Base-by-base conservation (phyloP, 306 rosid genomes). In the Aeschynomene evenia region DNA sequence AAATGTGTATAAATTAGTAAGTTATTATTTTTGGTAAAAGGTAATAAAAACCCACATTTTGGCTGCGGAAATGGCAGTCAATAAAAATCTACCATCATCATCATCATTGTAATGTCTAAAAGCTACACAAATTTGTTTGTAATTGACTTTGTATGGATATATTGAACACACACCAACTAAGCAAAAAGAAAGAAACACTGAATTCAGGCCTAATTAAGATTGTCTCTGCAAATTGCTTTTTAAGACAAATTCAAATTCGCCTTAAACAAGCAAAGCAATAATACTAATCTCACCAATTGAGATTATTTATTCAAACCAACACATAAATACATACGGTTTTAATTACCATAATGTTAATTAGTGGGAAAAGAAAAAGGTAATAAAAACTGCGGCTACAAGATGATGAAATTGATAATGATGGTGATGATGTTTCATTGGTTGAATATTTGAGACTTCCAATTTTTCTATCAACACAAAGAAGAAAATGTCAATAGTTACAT, bases 201-300 rank as follows among this genome's bases (percentile, higher is more conserved):
- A 79, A 79, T 61, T 8, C 24, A 4, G 75, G 31, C 79, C 54
- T 23, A 26, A 34, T 68, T n/a, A 63, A 26, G 52, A 56, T 57
- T 40, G 36, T 28, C 22, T 43, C 70, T 55, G 10, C 62, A 71
- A 60, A 54, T 66, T 71, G 72, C 65, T 43, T 62, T 28, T 46
- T 46, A 2, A 50, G 75, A 72, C 72, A 31, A 46, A 77, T 77
- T 81, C 85, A 73, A 77, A 6, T 62, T 76, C 33, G 50, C 14
- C 36, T 26, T 0, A n/a, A n/a, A n/a, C n/a, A n/a, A 53, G 37
- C 51, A 53, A 72, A 4, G 43, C 0, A 66, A 72, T 49, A 51
- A 42, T 31, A 26, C 3, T 40, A 16, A 40, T 61, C n/a, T n/a
- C n/a, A n/a, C n/a, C 3, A 23, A 13, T 20, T 18, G 42, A 24